These are phyloP conservation scores for Silene latifolia DNA, from an alignment of 148 eudicot species.

Conservation along the genomic window DNA sequence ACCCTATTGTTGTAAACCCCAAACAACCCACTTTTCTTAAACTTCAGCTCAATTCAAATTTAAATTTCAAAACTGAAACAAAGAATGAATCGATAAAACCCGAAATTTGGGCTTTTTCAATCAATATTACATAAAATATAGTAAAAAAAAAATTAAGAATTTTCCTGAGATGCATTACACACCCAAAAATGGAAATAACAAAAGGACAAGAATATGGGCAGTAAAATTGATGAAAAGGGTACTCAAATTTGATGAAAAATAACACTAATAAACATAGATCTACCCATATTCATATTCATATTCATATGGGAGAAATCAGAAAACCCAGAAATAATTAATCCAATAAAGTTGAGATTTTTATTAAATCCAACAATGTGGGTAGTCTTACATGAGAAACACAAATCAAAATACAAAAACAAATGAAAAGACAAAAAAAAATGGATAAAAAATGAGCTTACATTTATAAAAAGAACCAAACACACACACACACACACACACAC, in stretches of 20 bases:
- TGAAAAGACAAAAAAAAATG: no score
- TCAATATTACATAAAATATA: not conserved
- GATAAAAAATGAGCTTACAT: constrained; percentile 15
- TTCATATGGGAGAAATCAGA: not conserved
- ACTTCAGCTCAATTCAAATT: constrained; percentile 20
- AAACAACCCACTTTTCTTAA: not conserved
- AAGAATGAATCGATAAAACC: not conserved
- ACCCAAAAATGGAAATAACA: not conserved
- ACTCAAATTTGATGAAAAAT: not conserved
- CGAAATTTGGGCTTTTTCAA: constrained; percentile 2
- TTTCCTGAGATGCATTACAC: not conserved
- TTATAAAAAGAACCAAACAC: not conserved
- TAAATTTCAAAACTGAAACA: constrained; percentile 17
- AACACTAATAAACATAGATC: constrained; percentile 21
- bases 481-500: constrained; percentile 27
- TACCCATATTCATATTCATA: not conserved
- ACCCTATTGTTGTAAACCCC: constrained; percentile 4
- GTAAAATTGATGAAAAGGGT: constrained; percentile 14
- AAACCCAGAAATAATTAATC: not conserved
- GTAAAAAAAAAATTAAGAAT: not conserved
- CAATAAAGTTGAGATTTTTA: not conserved
- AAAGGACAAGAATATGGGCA: not conserved
- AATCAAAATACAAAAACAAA: not conserved
- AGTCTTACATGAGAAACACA: constrained; percentile 3
- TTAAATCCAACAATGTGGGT: constrained; percentile 27